Percentiles rank a stretch among this genome's conserved stretches.
These are phyloP conservation scores for Cyberlindnera meyerae DNA, from an alignment of 805 yeast species.

Conservation along the genomic window DNA sequence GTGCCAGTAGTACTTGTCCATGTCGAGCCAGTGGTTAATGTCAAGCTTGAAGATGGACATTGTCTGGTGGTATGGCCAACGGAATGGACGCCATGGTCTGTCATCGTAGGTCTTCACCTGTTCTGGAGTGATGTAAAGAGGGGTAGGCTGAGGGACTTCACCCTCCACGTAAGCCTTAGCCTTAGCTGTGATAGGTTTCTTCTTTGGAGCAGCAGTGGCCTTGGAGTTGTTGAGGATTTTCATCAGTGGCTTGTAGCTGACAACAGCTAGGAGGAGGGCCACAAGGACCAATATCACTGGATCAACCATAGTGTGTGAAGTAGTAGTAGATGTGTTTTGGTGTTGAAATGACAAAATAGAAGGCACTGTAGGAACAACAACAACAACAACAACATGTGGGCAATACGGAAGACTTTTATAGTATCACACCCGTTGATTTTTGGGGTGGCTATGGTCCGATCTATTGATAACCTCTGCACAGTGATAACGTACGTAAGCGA, in stretches of 20 bases:
- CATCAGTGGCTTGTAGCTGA: conserved; percentile 10
- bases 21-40: conserved; percentile 71
- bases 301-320: conserved; percentile 8
- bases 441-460: no score
- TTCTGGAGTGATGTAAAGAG: conserved; percentile 61
- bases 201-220: conserved; percentile 2
- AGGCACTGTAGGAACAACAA: no score
- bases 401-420: no score
- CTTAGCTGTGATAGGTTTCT: background rate
- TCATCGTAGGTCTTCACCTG: conserved; percentile 62
- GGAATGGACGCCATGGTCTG: conserved; percentile 76
- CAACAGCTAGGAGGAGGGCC: conserved; percentile 6
- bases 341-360: background rate
- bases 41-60: conserved; percentile 72
- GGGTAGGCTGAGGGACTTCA: conserved; percentile 38
- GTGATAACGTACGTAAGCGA: no score
- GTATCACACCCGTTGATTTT: no score
- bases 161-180: conserved; percentile 11
- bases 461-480: no score
- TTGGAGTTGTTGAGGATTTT: conserved; percentile 9
- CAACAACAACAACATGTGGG: conserved; percentile 6
- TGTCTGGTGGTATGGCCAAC: conserved; percentile 79
- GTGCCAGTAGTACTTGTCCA: conserved; percentile 70
- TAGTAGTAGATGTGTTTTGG: background rate
- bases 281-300: conserved; percentile 10